A percentile compares a stretch with the other conserved stretches of the same genome.
phyloP scores from a whole-genome alignment of 768 basidiomycete genomes.

The Strobilomyces confusus region DNA sequence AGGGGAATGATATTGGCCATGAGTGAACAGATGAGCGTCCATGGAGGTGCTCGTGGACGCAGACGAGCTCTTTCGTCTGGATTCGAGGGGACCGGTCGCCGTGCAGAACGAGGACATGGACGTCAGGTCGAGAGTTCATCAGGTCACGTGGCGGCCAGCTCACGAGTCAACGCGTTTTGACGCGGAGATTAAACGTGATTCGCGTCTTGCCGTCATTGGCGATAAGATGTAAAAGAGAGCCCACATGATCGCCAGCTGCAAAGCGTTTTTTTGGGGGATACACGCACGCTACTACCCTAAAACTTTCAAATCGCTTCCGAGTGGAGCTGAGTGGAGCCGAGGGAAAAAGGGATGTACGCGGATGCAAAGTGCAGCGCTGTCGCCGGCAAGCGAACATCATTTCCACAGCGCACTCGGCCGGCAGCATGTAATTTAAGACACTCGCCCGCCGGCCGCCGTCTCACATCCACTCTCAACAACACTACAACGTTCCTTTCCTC shows the following conservation, averaged over 20 bases:
- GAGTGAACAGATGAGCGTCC: too few species aligned
- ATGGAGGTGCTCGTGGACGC: conserved; percentile 12
- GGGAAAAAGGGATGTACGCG: background rate
- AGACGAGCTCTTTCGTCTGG: conserved; percentile 23
- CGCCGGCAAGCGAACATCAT: too few species aligned
- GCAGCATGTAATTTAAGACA: background rate
- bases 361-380: too few species aligned
- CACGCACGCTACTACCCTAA: too few species aligned
- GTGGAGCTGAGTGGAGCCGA: background rate
- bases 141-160: conserved; percentile 27
- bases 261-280: too few species aligned
- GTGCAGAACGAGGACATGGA: conserved; percentile 23
- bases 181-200: conserved; percentile 27
- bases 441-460: background rate
- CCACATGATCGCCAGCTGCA: too few species aligned
- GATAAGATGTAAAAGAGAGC: too few species aligned
- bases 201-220: conserved; percentile 22
- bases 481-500: conserved; percentile 8
- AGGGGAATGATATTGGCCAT: too few species aligned
- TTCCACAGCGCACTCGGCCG: too few species aligned
- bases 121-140: conserved; percentile 30
- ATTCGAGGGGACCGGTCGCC: conserved; percentile 15
- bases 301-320: too few species aligned
- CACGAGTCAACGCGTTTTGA: conserved; percentile 32
- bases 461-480: conserved; percentile 10